Evolutionary conservation across 371 early-diverging fungal genomes (phyloP).

Genomic region (Blakeslea trispora): DNA sequence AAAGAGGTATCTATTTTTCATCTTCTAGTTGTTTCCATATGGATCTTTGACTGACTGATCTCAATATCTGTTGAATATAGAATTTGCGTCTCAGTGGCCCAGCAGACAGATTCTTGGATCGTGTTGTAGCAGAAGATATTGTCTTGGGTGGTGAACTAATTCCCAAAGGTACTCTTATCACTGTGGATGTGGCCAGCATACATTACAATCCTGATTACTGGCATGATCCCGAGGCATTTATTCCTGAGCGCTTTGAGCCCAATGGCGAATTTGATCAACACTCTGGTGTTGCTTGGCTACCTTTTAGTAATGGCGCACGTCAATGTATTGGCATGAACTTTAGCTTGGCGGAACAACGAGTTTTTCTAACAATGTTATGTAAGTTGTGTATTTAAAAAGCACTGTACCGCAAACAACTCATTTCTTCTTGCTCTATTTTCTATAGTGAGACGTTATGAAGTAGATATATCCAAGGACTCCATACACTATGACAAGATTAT

Average conservation of each 20-base stretch:
- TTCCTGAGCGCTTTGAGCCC: constrained; percentile 50
- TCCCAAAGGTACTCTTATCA: constrained; percentile 14
- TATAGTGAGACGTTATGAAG: constrained; percentile 29
- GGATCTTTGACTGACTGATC: too few species aligned
- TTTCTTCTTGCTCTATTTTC: not conserved
- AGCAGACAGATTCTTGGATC: constrained; percentile 13
- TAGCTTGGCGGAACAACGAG: constrained; percentile 49
- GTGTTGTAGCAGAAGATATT: constrained; percentile 20
- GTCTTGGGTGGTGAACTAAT: constrained; percentile 5
- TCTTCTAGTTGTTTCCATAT: too few species aligned
- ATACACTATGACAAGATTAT: constrained; percentile 18
- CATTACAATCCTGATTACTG: constrained; percentile 38
- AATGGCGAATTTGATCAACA: constrained; percentile 28
- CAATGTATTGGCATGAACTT: constrained; percentile 57
- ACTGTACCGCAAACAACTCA: too few species aligned
- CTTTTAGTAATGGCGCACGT: constrained; percentile 51
- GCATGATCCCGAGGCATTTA: constrained; percentile 40
- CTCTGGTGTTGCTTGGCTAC: constrained; percentile 38
- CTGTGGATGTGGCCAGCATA: constrained; percentile 33
- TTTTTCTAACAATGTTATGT: constrained; percentile 39
- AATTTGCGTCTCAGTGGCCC: constrained; percentile 42
- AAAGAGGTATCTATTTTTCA: constrained; percentile 19
- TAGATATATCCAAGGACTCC: constrained; percentile 21
- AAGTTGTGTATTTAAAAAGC: constrained; percentile 5
- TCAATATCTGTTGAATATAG: constrained; percentile 22